A percentile compares a stretch with the other conserved stretches of the same genome.
Conservation (phyloP, 1,284 basidiomycete genomes). For the Phellinidium pouzarii region DNA sequence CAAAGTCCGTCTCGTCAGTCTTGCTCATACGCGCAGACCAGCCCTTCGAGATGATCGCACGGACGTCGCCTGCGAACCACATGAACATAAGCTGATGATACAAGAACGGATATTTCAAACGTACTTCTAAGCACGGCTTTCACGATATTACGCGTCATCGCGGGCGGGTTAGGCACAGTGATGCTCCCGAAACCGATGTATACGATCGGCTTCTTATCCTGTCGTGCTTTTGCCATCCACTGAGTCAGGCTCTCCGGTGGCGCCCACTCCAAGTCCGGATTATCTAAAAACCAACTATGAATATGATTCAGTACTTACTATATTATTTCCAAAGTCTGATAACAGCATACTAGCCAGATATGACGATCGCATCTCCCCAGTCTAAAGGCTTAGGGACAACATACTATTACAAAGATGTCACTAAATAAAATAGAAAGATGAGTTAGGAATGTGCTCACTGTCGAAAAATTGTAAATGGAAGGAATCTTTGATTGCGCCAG, state of each 20-base stretch:
- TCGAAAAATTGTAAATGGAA: constrained; percentile 64
- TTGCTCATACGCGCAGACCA: constrained; percentile 61
- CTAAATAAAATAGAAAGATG: neutral
- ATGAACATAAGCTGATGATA: constrained; percentile 4
- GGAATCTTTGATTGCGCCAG: constrained; percentile 61
- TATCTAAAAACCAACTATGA: constrained; percentile 58
- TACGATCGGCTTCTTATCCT: constrained; percentile 59
- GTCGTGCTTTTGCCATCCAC: constrained; percentile 51
- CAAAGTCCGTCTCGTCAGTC: constrained; percentile 31
- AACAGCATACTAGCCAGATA: constrained; percentile 49
- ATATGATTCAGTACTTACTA: neutral
- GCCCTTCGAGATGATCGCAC: constrained; percentile 72
- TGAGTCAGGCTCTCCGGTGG: constrained; percentile 45
- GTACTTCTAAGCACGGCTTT: constrained; percentile 59
- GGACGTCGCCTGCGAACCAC: constrained; percentile 41
- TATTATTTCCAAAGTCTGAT: neutral
- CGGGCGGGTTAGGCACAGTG: constrained; percentile 63
- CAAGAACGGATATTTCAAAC: constrained; percentile 18
- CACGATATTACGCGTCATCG: constrained; percentile 56
- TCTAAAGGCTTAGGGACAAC: constrained; percentile 69
- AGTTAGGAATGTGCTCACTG: constrained; percentile 20
- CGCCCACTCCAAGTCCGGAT: constrained; percentile 52
- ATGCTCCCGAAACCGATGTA: constrained; percentile 75
- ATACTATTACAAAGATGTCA: constrained; percentile 30
- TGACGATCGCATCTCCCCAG: constrained; percentile 65